phyloP scores from a whole-genome alignment of 139 green algal genomes.

The Pedinophyceae sp. region DNA sequence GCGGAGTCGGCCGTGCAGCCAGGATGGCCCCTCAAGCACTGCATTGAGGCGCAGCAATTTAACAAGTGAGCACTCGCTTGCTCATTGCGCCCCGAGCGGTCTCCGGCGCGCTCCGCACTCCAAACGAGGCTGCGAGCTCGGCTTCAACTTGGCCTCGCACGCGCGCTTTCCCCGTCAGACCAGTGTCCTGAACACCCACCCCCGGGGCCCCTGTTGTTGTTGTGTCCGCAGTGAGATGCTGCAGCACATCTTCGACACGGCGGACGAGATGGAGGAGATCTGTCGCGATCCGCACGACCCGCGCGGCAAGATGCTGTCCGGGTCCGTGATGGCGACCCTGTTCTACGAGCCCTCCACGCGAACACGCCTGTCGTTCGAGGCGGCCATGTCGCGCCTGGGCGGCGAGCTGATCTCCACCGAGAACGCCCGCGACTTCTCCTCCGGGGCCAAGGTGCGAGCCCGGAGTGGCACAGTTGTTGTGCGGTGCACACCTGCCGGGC shows the following conservation, averaged over 20 bases:
- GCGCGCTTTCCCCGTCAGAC: too few relatives aligned
- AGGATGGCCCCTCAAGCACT: conserved; percentile 29
- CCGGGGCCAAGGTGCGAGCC: conserved; percentile 80
- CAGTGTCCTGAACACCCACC: too few relatives aligned
- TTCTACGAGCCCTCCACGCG: conserved; percentile 99
- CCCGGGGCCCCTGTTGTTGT: too few relatives aligned
- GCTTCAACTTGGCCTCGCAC: too few relatives aligned
- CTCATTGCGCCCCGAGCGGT: too few relatives aligned
- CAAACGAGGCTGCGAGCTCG: too few relatives aligned
- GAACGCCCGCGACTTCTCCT: conserved; percentile 88
- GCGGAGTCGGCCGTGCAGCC: too few relatives aligned
- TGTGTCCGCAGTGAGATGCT: conserved; percentile 46
- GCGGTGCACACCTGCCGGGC: too few relatives aligned
- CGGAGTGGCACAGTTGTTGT: too few relatives aligned
- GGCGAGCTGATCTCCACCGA: conserved; percentile 91
- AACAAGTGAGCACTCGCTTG: too few relatives aligned
- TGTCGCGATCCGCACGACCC: conserved; percentile 33
- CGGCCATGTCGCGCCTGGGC: conserved; percentile 80
- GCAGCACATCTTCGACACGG: conserved; percentile 69
- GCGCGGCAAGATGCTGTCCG: conserved; percentile 51
- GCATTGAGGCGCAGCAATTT: conserved; percentile 90
- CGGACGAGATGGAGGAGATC: conserved; percentile 53
- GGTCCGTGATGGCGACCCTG: conserved; percentile 89
- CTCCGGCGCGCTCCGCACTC: too few relatives aligned
- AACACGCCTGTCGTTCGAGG: conserved; percentile 93